Percentiles rank a stretch among this genome's conserved stretches.
phyloP scores from a whole-genome alignment of 345 rosid species.

The Bruguiera sexangula region DNA sequence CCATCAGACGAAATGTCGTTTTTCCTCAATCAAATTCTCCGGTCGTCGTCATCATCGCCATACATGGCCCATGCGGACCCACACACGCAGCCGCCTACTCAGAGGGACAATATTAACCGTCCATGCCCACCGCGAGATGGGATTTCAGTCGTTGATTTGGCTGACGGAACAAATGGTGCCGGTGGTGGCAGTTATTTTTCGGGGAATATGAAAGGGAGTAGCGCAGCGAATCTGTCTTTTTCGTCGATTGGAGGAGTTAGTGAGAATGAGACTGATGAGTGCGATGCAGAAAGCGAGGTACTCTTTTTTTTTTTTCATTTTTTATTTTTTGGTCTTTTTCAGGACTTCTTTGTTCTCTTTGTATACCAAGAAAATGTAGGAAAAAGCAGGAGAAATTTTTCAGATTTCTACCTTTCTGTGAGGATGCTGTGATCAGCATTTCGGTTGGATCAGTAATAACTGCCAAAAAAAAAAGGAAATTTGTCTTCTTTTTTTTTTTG shows the following conservation, averaged over 20 bases:
- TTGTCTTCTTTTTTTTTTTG: slow-evolving; percentile 24
- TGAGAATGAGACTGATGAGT: slow-evolving; percentile 55
- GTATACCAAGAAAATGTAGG: slow-evolving; percentile 7
- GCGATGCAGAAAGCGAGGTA: slow-evolving; percentile 86
- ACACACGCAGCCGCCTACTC: background rate
- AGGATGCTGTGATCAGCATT: no score
- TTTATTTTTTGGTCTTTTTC: background rate
- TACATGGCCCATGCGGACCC: slow-evolving; percentile 9
- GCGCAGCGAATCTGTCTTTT: slow-evolving; percentile 34
- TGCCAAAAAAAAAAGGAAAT: no score
- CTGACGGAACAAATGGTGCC: slow-evolving; percentile 22
- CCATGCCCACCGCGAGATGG: slow-evolving; percentile 4
- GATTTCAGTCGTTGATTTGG: slow-evolving; percentile 25
- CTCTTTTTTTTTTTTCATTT: slow-evolving; percentile 12
- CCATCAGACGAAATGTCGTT: slow-evolving; percentile 59
- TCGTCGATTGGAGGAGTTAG: slow-evolving; percentile 46
- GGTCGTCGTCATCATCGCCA: slow-evolving; percentile 46
- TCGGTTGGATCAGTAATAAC: background rate
- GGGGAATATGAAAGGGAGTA: slow-evolving; percentile 30
- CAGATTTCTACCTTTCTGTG: background rate
- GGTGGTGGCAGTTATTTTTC: slow-evolving; percentile 23
- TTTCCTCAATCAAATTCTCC: slow-evolving; percentile 59
- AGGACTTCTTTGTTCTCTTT: slow-evolving; percentile 10
- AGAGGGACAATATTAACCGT: background rate
- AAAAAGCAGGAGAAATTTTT: background rate